Conservation (phyloP, 257 asterid genomes). For the Nicotiana sylvestris region DNA sequence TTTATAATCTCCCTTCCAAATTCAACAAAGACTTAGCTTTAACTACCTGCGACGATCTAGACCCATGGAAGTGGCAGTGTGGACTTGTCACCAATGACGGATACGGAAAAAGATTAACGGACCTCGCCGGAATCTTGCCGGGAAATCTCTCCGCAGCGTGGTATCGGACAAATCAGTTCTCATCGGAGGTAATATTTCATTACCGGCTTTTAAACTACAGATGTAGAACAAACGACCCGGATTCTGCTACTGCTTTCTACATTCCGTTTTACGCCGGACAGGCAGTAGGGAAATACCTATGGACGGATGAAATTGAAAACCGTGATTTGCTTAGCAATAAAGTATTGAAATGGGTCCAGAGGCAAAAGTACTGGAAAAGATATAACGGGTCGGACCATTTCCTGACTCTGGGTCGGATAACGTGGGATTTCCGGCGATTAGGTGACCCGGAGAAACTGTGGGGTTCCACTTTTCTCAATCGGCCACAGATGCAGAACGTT, state of each 20-base stretch:
- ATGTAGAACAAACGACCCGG: slow-evolving; percentile 67
- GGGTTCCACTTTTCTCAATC: slow-evolving; percentile 76
- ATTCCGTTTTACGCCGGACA: slow-evolving; percentile 90
- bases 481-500: slow-evolving; percentile 57
- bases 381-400: slow-evolving; percentile 79
- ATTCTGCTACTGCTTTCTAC: slow-evolving; percentile 79
- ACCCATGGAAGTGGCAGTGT: slow-evolving; percentile 88
- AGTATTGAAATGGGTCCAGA: slow-evolving; percentile 59
- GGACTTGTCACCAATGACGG: slow-evolving; percentile 76
- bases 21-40: slow-evolving; percentile 53
- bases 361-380: slow-evolving; percentile 49
- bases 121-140: slow-evolving; percentile 40
- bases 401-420: slow-evolving; percentile 58
- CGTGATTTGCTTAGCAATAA: slow-evolving; percentile 56
- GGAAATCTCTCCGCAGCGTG: slow-evolving; percentile 52
- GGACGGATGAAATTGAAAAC: slow-evolving; percentile 43
- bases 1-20: slow-evolving; percentile 63
- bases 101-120: slow-evolving; percentile 54
- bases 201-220: slow-evolving; percentile 54
- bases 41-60: slow-evolving; percentile 57
- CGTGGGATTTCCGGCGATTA: slow-evolving; percentile 80
- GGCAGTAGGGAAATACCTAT: slow-evolving; percentile 55
- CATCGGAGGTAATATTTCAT: slow-evolving; percentile 65
- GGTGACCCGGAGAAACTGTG: slow-evolving; percentile 50
- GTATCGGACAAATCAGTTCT: slow-evolving; percentile 84